phyloP scores from a whole-genome alignment of 2,329 filamentous ascomycete genomes.

The Ciborinia camelliae region DNA sequence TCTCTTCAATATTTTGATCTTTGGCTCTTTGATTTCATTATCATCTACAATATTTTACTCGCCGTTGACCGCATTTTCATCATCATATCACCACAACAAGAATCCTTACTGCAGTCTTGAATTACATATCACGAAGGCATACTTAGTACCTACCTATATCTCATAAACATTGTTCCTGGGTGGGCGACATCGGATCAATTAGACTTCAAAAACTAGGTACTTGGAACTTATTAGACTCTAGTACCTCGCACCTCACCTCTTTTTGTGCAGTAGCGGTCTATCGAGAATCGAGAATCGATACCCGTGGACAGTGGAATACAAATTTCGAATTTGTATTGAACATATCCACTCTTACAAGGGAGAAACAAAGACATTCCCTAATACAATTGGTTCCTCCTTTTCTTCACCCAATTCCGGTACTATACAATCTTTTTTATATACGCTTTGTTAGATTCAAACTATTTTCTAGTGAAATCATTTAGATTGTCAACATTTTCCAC shows the following conservation, averaged over 20 bases:
- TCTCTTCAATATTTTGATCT: background rate
- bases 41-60: background rate
- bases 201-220: background rate
- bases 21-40: background rate
- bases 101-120: background rate
- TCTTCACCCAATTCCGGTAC: background rate
- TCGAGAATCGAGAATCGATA: too few species aligned
- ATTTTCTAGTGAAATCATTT: background rate
- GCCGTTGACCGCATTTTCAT: background rate
- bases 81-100: background rate
- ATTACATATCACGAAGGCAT: background rate
- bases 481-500: background rate
- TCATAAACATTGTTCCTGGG: background rate
- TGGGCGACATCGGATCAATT: constrained; percentile 9
- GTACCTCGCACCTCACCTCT: background rate
- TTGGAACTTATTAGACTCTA: background rate
- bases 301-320: too few species aligned
- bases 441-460: background rate
- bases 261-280: constrained; percentile 14
- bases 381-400: constrained; percentile 5
- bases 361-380: background rate
- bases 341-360: background rate
- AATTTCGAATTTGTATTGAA: background rate
- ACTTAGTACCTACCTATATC: too few species aligned
- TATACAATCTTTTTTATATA: background rate